phyloP scores from a whole-genome alignment of 768 basidiomycete genomes.

The Punctularia strigosozonata region DNA sequence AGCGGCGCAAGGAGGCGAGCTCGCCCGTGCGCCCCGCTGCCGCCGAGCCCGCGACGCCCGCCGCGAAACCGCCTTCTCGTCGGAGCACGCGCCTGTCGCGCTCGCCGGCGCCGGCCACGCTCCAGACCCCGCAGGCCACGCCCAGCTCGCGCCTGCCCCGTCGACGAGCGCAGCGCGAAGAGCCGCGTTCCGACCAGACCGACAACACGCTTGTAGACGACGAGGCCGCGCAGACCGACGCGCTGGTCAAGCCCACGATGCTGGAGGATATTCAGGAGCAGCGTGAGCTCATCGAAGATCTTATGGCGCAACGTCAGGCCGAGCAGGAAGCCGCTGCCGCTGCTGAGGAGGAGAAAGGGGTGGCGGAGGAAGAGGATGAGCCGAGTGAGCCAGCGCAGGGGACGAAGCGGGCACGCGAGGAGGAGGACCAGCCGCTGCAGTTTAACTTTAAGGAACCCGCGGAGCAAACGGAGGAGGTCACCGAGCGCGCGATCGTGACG shows the following conservation, averaged over 20 bases:
- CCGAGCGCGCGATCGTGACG: constrained; percentile 43
- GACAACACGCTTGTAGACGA: constrained; percentile 61
- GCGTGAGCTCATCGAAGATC: constrained; percentile 57
- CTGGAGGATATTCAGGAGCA: constrained; percentile 68
- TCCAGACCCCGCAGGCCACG: background rate
- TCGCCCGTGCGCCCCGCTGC: constrained; percentile 27
- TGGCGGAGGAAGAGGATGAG: constrained; percentile 6
- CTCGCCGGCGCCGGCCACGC: background rate
- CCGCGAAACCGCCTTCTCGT: constrained; percentile 10
- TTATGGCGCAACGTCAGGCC: constrained; percentile 53
- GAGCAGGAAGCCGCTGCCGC: constrained; percentile 12
- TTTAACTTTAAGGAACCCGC: constrained; percentile 64
- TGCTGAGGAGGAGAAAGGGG: constrained; percentile 11
- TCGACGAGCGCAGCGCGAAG: constrained; percentile 3
- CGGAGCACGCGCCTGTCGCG: background rate
- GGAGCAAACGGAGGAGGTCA: constrained; percentile 27
- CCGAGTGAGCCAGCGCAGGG: constrained; percentile 13
- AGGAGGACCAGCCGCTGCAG: constrained; percentile 35
- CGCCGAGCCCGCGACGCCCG: constrained; percentile 7
- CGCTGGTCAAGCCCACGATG: constrained; percentile 48
- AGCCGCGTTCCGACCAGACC: constrained; percentile 12
- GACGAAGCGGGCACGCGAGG: constrained; percentile 43
- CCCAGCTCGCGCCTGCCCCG: background rate
- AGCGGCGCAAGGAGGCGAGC: constrained; percentile 57
- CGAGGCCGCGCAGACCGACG: constrained; percentile 50